Evolutionary conservation across 1,284 basidiomycete genomes (phyloP).

Genomic region (Cutaneotrichosporon mucoides): DNA sequence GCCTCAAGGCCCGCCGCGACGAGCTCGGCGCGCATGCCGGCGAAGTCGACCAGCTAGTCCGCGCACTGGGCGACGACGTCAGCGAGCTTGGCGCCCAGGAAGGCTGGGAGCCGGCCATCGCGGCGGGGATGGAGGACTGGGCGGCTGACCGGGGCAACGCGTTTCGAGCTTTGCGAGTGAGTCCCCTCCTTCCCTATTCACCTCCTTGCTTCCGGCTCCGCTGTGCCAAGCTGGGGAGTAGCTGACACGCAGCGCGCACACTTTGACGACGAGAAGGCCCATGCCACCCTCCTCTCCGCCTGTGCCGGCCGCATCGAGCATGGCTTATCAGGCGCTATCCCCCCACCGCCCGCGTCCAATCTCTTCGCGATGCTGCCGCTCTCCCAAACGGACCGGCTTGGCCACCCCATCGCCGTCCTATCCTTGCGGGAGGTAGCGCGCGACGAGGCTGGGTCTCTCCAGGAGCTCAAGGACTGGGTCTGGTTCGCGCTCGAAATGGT

Average conservation of each 20-base stretch:
- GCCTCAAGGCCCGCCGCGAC: constrained; percentile 12
- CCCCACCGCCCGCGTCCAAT: constrained; percentile 21
- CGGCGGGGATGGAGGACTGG: constrained; percentile 40
- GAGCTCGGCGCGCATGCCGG: constrained; percentile 33
- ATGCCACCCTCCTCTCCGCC: constrained; percentile 24
- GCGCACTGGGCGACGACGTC: constrained; percentile 34
- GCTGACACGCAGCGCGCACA: constrained; percentile 29
- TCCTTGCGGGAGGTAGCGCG: constrained; percentile 33
- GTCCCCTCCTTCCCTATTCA: constrained; percentile 7
- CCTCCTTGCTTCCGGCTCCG: background rate
- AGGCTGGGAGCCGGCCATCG: constrained; percentile 37
- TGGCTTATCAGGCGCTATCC: constrained; percentile 30
- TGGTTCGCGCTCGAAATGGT: constrained; percentile 46
- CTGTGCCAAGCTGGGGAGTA: background rate
- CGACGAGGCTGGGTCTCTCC: constrained; percentile 34
- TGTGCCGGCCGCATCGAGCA: constrained; percentile 23
- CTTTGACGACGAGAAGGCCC: constrained; percentile 33
- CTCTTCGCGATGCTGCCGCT: constrained; percentile 43
- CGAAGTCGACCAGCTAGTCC: constrained; percentile 27
- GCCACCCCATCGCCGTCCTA: constrained; percentile 42
- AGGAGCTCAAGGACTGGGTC: constrained; percentile 41
- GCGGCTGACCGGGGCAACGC: constrained; percentile 32
- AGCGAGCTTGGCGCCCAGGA: constrained; percentile 35
- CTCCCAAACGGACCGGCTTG: constrained; percentile 25
- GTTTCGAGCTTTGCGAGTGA: constrained; percentile 43